Evolutionary conservation across 2,329 filamentous ascomycete species (phyloP).

Genomic region (Dichotomopilus funicola): DNA sequence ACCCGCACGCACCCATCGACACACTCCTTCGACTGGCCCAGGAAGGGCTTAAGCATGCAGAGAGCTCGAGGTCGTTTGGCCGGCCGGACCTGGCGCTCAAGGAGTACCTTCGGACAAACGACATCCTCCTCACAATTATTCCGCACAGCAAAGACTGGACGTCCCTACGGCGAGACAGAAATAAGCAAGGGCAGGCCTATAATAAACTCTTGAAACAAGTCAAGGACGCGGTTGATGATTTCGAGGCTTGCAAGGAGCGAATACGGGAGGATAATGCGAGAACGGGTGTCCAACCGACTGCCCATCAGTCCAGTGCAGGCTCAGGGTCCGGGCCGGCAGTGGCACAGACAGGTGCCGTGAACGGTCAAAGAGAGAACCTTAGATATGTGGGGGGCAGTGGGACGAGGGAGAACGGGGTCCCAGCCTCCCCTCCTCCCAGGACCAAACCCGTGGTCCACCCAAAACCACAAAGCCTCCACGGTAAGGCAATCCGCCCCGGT

Average conservation of each 20-base stretch:
- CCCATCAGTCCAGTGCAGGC: conserved; percentile 34
- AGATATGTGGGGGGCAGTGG: not conserved
- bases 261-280: conserved; percentile 59
- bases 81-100: conserved; percentile 69
- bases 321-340: not conserved
- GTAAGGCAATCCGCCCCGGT: conserved; percentile 45
- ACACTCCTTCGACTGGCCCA: conserved; percentile 49
- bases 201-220: conserved; percentile 45
- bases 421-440: conserved; percentile 25
- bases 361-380: not conserved
- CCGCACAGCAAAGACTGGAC: conserved; percentile 70
- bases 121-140: conserved; percentile 70
- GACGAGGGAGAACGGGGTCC: conserved; percentile 16
- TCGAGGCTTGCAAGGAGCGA: conserved; percentile 50
- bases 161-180: conserved; percentile 50
- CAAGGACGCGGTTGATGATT: conserved; percentile 40
- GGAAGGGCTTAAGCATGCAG: conserved; percentile 50
- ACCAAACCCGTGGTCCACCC: conserved; percentile 50
- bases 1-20: conserved; percentile 43
- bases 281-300: conserved; percentile 50
- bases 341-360: not conserved
- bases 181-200: conserved; percentile 44
- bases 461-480: conserved; percentile 61
- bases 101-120: conserved; percentile 76
- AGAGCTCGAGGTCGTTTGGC: conserved; percentile 55